Conservation (phyloP, 164 flowering plant species). For the Nymphaea thermarum region DNA sequence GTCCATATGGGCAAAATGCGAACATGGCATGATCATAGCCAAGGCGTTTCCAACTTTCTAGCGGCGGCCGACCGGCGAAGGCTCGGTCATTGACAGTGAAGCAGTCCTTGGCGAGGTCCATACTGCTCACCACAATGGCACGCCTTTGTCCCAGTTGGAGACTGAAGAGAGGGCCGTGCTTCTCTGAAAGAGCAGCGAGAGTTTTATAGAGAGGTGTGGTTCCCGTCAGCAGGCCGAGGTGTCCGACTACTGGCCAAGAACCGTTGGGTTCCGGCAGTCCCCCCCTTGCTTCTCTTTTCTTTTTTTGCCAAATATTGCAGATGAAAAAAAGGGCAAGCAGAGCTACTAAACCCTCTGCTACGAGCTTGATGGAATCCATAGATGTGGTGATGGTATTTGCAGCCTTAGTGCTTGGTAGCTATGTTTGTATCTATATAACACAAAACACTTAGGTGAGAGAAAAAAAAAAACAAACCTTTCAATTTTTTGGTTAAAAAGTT, state of each 20-base stretch:
- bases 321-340: no score
- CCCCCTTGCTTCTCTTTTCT: neutral
- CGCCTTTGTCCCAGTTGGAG: constrained; percentile 7
- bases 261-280: constrained; percentile 8
- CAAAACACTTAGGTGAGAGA: no score
- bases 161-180: constrained; percentile 9
- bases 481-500: no score
- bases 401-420: no score
- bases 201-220: neutral
- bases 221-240: constrained; percentile 5
- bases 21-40: constrained; percentile 13
- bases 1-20: constrained; percentile 13
- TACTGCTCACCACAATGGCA: constrained; percentile 7
- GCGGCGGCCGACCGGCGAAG: neutral
- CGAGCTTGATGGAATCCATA: no score
- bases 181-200: constrained; percentile 11
- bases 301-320: neutral
- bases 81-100: constrained; percentile 10
- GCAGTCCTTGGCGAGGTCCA: constrained; percentile 9
- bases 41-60: constrained; percentile 6
- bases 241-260: constrained; percentile 14
- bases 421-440: no score
- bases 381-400: no score
- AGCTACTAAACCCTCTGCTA: no score
- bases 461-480: no score